Evolutionary conservation across 495 filamentous ascomycete genomes (phyloP).

Genomic region (Aspergillus ostianus): DNA sequence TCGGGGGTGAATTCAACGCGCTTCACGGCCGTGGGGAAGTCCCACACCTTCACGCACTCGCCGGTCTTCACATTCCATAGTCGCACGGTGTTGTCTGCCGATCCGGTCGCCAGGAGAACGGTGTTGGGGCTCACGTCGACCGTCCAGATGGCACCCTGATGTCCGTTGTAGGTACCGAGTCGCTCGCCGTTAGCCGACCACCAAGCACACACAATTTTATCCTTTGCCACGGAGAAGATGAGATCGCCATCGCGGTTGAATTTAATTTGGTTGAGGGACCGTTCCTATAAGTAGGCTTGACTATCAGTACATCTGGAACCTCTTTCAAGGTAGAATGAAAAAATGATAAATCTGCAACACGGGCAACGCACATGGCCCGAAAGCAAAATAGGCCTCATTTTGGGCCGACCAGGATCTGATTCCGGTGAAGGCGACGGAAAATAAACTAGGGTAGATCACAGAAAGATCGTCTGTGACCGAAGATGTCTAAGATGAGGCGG

Average conservation of each 20-base stretch:
- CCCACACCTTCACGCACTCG: conserved; percentile 91
- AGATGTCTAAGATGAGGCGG: conserved; percentile 23
- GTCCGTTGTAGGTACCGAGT: conserved; percentile 92
- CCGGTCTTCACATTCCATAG: conserved; percentile 96
- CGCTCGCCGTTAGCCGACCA: conserved; percentile 92
- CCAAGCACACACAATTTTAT: conserved; percentile 95
- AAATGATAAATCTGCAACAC: not conserved
- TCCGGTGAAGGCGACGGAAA: conserved; percentile 15
- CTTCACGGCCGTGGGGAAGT: conserved; percentile 94
- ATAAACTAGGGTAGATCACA: conserved; percentile 12
- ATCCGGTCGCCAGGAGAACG: conserved; percentile 88
- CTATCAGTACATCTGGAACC: conserved; percentile 21
- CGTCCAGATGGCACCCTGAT: conserved; percentile 97
- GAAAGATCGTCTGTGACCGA: conserved; percentile 25
- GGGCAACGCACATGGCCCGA: conserved; percentile 75
- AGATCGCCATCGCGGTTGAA: conserved; percentile 97
- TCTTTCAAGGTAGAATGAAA: not conserved
- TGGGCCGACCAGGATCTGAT: conserved; percentile 25
- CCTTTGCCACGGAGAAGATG: conserved; percentile 95
- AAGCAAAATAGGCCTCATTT: conserved; percentile 93
- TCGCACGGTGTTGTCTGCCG: conserved; percentile 95
- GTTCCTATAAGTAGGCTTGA: conserved; percentile 58
- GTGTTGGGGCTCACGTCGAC: conserved; percentile 96
- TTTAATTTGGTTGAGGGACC: conserved; percentile 97
- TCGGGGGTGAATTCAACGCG: conserved; percentile 94